Conservation (phyloP, 192 early-diverging fungal genomes). For the Piromyces sp. region DNA sequence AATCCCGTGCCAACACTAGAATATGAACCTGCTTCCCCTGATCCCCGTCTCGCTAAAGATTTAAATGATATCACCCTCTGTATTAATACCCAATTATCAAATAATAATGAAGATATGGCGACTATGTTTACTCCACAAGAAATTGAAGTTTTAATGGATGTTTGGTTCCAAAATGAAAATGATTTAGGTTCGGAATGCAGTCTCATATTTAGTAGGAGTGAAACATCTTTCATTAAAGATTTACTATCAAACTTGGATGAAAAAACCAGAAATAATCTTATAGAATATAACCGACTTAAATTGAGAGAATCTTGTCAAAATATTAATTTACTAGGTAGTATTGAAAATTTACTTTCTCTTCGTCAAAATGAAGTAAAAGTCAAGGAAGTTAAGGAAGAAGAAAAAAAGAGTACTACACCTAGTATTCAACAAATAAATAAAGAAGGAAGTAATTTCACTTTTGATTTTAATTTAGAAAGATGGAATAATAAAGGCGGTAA, state of each 20-base stretch:
- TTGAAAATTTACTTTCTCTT: not conserved
- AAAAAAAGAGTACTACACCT: too few species aligned
- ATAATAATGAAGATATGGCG: not conserved
- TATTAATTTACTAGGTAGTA: not conserved
- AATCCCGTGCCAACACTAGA: too few species aligned
- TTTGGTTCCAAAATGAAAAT: not conserved
- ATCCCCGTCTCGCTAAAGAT: not conserved
- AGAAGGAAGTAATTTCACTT: too few species aligned
- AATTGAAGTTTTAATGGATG: not conserved
- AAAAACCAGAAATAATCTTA: not conserved
- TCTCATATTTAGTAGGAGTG: not conserved
- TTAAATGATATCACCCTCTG: not conserved
- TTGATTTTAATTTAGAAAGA: not conserved
- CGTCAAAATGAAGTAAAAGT: too few species aligned
- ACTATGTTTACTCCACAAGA: not conserved
- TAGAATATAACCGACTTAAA: not conserved
- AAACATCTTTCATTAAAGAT: not conserved
- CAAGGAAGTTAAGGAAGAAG: too few species aligned
- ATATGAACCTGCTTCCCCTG: too few species aligned
- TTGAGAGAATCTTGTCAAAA: not conserved
- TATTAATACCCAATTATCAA: not conserved
- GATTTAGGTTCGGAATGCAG: not conserved
- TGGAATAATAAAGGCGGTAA: not conserved
- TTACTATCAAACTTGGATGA: not conserved
- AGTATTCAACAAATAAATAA: too few species aligned